Conservation (phyloP, 768 basidiomycete genomes). For the Lactarius trivialis region DNA sequence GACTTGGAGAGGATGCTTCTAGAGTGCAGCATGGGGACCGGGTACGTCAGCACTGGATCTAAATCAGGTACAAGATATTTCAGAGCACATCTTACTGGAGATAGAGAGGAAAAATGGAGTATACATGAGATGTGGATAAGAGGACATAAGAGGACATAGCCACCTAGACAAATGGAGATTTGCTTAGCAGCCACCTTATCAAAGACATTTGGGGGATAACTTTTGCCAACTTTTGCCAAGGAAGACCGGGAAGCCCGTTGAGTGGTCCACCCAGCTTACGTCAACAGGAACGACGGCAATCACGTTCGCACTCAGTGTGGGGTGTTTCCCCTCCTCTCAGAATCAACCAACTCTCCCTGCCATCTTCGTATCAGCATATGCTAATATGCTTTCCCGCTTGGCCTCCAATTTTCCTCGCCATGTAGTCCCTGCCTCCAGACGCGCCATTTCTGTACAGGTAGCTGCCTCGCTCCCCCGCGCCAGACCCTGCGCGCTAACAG, state of each 20-base stretch:
- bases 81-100: constrained; percentile 27
- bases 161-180: constrained; percentile 16
- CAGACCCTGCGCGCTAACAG: constrained; percentile 23
- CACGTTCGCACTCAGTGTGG: neutral
- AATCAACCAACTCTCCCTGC: neutral
- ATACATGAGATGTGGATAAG: constrained; percentile 40
- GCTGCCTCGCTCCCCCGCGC: constrained; percentile 19
- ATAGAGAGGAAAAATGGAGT: constrained; percentile 31
- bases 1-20: constrained; percentile 4
- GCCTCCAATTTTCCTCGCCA: constrained; percentile 22
- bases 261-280: constrained; percentile 2
- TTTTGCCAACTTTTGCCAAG: too few relatives aligned
- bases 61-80: constrained; percentile 27
- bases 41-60: constrained; percentile 2
- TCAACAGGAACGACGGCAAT: neutral
- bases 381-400: constrained; percentile 25
- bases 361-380: neutral
- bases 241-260: too few relatives aligned
- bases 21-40: constrained; percentile 7
- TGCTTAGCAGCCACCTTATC: neutral
- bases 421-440: constrained; percentile 17
- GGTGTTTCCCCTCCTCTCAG: neutral
- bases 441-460: constrained; percentile 32
- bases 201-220: neutral
- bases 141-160: constrained; percentile 10